Base-by-base conservation (phyloP, 2,329 filamentous ascomycete species). In the Ceratocystis cubensis region DNA sequence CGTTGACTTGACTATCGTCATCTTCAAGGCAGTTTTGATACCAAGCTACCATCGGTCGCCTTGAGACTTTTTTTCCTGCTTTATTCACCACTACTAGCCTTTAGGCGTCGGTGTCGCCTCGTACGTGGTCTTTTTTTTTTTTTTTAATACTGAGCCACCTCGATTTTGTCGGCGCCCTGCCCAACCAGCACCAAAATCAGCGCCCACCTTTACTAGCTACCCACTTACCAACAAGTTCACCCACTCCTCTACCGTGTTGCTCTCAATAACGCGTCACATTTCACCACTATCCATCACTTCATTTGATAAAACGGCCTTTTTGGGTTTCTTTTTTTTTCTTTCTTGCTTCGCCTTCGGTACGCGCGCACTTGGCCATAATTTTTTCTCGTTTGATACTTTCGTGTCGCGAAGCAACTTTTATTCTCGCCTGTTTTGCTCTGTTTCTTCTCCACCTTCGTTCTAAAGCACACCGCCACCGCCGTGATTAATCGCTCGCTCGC, bases 1-100 rank as follows among this genome's bases (percentile, higher is more conserved):
- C 8, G 37, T 59, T 45, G 50, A 22, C 63, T 57, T 65, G 63
- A 59, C 50, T 65, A 65, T 65, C 63, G 63, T 65, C 48, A 65
- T 65, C 41, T 59, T 28, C 62, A 46, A 10, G 62, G 61, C 37
- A 37, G 61, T 46, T 41, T 33, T 46, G 25, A 20, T 33, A 22
- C 20, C 25, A 45, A 48, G 61, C 22, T 28, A 28, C 20, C 20
- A 45, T 20, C 33, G 41, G 7, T 50, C 44, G 8, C 8, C 25
- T 48, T 63, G 61, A 15, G 10, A 30, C 10, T 48, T 48, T n/a
- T 48, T 63, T 22, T 4, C 41, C 41, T 17, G 61, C 37, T 63
- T 41, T 46, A 48, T 41, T 46, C 61, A 33, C 13, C 44, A 15
- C 37, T 8, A 28, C 46, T 45, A n/a, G 28, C 56, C 20, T 20